Evolutionary conservation across 2,329 filamentous ascomycete genomes (phyloP).

Genomic region (Alternaria tenuissima): DNA sequence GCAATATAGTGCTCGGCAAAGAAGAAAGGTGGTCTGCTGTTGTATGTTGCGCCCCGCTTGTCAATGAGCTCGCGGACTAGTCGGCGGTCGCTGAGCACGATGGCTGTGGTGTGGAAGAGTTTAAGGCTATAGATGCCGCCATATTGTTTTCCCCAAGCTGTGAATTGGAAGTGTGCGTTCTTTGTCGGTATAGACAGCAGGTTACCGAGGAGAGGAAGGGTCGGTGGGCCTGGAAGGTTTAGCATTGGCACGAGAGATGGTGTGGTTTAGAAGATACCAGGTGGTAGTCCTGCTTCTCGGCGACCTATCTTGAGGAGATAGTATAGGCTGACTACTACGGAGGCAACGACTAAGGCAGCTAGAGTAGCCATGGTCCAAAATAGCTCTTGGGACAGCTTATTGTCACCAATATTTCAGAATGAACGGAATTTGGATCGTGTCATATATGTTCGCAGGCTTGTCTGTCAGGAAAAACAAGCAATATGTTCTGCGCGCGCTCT

Average conservation of each 20-base stretch:
- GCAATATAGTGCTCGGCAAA: constrained; percentile 51
- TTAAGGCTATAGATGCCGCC: constrained; percentile 20
- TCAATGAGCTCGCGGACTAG: constrained; percentile 16
- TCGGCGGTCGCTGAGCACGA: constrained; percentile 13
- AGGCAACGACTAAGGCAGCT: background rate
- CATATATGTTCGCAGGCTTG: no score
- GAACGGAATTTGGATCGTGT: background rate
- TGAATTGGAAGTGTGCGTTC: constrained; percentile 34
- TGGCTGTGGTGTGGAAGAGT: constrained; percentile 5
- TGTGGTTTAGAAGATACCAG: background rate
- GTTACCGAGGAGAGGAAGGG: constrained; percentile 11
- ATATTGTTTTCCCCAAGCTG: constrained; percentile 14
- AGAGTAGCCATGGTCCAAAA: background rate
- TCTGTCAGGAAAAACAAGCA: no score
- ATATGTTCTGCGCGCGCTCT: no score
- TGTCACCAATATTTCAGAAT: background rate
- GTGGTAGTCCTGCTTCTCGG: constrained; percentile 2
- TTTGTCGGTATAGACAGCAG: constrained; percentile 8
- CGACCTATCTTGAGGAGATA: background rate
- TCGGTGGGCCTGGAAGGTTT: constrained; percentile 11
- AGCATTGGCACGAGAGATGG: background rate
- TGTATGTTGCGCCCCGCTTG: constrained; percentile 13
- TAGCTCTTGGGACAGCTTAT: background rate
- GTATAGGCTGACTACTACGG: background rate
- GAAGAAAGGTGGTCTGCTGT: constrained; percentile 5